A percentile compares a stretch with the other conserved stretches of the same genome.
Conservation (phyloP, 2,329 filamentous ascomycete species). For the Xylaria sp. region DNA sequence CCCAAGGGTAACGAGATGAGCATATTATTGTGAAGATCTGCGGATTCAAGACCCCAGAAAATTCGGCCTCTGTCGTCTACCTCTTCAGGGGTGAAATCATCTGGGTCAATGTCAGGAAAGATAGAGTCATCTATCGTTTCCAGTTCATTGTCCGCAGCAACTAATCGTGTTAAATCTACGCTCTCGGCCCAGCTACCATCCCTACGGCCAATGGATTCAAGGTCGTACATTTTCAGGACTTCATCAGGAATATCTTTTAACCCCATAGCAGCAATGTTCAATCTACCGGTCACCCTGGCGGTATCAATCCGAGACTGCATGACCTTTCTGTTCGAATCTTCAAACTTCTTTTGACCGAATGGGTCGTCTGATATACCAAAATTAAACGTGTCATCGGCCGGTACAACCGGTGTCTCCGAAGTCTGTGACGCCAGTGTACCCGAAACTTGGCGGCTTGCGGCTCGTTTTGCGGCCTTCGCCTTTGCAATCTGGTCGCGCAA, state of each 20-base stretch:
- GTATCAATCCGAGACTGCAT: conserved; percentile 77
- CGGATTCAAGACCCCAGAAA: conserved; percentile 81
- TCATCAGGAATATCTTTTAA: conserved; percentile 83
- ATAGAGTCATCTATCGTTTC: conserved; percentile 76
- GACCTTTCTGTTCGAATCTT: conserved; percentile 71
- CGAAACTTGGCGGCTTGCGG: conserved; percentile 55
- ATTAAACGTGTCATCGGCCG: conserved; percentile 64
- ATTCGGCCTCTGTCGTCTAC: conserved; percentile 77
- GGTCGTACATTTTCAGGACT: conserved; percentile 90
- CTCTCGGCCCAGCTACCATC: conserved; percentile 87
- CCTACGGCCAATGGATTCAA: conserved; percentile 71
- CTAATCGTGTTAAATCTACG: conserved; percentile 84
- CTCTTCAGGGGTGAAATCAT: conserved; percentile 61
- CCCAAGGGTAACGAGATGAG: conserved; percentile 79
- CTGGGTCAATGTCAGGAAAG: conserved; percentile 78
- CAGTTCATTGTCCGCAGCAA: conserved; percentile 91
- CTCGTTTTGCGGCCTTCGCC: conserved; percentile 83
- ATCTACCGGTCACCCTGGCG: conserved; percentile 79
- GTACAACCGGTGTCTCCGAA: conserved; percentile 55
- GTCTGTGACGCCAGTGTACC: conserved; percentile 40
- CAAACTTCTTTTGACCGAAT: conserved; percentile 73
- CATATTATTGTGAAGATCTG: conserved; percentile 89
- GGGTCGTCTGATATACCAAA: conserved; percentile 72
- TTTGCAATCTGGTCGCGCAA: conserved; percentile 92
- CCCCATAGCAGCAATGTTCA: conserved; percentile 89